phyloP scores from a whole-genome alignment of 352 stramenopile genomes.

The Pilasporangium apinafurcum region DNA sequence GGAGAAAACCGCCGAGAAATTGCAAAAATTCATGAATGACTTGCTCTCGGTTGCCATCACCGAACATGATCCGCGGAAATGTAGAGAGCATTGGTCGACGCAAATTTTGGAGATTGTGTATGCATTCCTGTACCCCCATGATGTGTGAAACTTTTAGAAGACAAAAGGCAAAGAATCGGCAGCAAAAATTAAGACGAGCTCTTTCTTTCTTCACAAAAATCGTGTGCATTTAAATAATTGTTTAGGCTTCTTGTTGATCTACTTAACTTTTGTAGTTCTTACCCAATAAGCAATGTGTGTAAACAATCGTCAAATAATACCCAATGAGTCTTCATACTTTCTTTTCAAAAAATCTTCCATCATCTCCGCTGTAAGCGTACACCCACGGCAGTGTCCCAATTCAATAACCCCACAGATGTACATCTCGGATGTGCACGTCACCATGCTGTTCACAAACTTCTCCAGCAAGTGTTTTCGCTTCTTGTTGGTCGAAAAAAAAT shows the following conservation, averaged over 20 bases:
- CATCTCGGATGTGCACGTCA: conserved; percentile 7
- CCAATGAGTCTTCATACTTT: conserved; percentile 1
- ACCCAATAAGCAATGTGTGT: too few species aligned
- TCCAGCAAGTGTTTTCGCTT: conserved; percentile 1
- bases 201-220: too few species aligned
- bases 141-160: neutral
- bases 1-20: neutral
- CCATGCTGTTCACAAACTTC: conserved; percentile 7
- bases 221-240: too few species aligned
- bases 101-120: neutral
- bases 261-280: too few species aligned
- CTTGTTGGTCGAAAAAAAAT: neutral
- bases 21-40: conserved; percentile 2
- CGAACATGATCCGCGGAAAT: neutral
- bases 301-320: conserved; percentile 11
- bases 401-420: too few species aligned
- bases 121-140: conserved; percentile 1
- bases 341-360: conserved; percentile 6
- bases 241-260: too few species aligned
- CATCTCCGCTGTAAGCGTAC: conserved; percentile 1
- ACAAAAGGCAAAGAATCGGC: too few species aligned
- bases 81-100: neutral
- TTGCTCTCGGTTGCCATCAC: conserved; percentile 1
- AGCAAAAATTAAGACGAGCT: too few species aligned
- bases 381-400: neutral